A percentile compares a stretch with the other conserved stretches of the same genome.
Evolutionary conservation across 371 early-diverging fungal genomes (phyloP).

Genomic region (Parasitella parasitica): DNA sequence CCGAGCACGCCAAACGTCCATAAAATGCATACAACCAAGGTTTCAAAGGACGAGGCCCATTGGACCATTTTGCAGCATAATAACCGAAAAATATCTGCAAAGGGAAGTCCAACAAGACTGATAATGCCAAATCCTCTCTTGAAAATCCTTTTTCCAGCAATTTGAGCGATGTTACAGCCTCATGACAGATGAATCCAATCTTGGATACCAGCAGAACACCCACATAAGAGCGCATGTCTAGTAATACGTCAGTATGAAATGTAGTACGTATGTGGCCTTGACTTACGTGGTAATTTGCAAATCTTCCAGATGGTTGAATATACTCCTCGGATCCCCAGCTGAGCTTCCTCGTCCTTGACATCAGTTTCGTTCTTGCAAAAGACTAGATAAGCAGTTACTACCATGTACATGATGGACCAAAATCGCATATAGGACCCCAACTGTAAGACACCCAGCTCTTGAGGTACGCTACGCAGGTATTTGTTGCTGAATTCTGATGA

Average conservation of each 20-base stretch:
- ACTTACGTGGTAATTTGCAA: slow-evolving; percentile 70
- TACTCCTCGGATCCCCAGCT: slow-evolving; percentile 57
- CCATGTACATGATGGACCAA: slow-evolving; percentile 88
- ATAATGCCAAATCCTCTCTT: slow-evolving; percentile 91
- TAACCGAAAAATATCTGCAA: slow-evolving; percentile 95
- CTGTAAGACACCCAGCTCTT: slow-evolving; percentile 72
- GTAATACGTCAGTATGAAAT: background rate
- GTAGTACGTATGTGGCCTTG: background rate
- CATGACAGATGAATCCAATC: slow-evolving; percentile 94
- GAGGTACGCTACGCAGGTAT: slow-evolving; percentile 75
- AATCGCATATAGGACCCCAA: slow-evolving; percentile 88
- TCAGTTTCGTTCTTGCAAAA: slow-evolving; percentile 71
- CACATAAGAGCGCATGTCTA: slow-evolving; percentile 85
- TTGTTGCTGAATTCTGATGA: slow-evolving; percentile 93
- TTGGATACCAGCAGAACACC: slow-evolving; percentile 81
- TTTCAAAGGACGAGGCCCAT: slow-evolving; percentile 77
- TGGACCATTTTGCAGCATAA: slow-evolving; percentile 95
- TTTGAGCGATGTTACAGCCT: slow-evolving; percentile 90
- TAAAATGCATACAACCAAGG: slow-evolving; percentile 94
- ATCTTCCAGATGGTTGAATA: slow-evolving; percentile 72
- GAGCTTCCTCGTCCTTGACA: slow-evolving; percentile 46
- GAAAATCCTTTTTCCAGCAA: slow-evolving; percentile 92
- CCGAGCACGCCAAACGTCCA: slow-evolving; percentile 78
- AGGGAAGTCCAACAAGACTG: slow-evolving; percentile 94
- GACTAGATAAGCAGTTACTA: slow-evolving; percentile 81